Evolutionary conservation across 805 yeast species (phyloP), one percentile per base, ranked within the genome.

Genomic region (Yarrowia keelungensis): DNA sequence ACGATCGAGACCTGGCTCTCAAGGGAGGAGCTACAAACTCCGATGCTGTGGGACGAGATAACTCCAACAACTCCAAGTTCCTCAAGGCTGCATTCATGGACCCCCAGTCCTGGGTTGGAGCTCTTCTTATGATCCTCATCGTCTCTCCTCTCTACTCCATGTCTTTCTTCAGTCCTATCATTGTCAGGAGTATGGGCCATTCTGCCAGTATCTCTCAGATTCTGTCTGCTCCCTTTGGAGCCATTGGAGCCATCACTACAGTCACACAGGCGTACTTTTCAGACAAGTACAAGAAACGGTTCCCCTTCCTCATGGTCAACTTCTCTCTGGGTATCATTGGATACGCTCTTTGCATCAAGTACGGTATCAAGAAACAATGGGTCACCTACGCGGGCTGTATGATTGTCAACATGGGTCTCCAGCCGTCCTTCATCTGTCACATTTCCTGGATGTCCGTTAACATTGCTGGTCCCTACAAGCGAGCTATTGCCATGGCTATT

Each of bases 381-480:
- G 56, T 62, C 38, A 62, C 67, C 69, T 86, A 86, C 72, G 89
- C 79, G 43, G 89, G 89, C 2, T 82, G 88, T 73, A 86, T 86
- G 80, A 76, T 87, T 42, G 74, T 80, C 47, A 86, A 86, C 3
- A 72, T 79, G 39, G 89, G 89, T 9, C 77, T 84, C 26, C 86
- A 86, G 73, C 77, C 85, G 10, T 83, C 85, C 16, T 86, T 86
- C 88, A 89, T 89, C 14, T 72, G 84, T 15, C 74, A 85, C 16
- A 84, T 87, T 32, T 86, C 89, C 73, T 86, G 89, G 89, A 76
- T 83, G 51, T 80, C 87, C 4, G 77, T 86, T 67, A 86, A 86
- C 71, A 81, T 83, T 70, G 84, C 84, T 16, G 88, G 89, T 14
- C 88, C 86, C 73, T 75, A 82, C 38, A 79, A 89, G 74, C 84